Evolutionary conservation across 2,329 filamentous ascomycete species (phyloP).

Genomic region (Aspergillus sclerotialis): DNA sequence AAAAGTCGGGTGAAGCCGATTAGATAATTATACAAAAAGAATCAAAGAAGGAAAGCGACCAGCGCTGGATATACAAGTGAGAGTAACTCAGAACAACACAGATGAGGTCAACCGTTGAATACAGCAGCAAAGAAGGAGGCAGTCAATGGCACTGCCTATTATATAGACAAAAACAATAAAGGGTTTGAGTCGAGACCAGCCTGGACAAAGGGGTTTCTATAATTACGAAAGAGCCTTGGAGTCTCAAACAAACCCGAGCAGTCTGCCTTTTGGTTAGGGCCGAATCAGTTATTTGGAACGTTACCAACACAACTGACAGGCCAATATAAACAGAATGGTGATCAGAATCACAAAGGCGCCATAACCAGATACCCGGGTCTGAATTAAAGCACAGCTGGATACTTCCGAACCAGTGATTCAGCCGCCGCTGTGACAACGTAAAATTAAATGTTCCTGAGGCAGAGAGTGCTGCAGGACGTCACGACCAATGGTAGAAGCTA

Average conservation of each 20-base stretch:
- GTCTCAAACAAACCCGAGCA: neutral
- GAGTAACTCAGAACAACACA: constrained; percentile 3
- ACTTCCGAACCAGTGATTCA: constrained; percentile 12
- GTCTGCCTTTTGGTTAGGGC: neutral
- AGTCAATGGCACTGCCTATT: constrained; percentile 2
- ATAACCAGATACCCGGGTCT: constrained; percentile 8
- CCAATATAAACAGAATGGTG: constrained; percentile 8
- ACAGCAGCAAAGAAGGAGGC: neutral
- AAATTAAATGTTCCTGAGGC: constrained; percentile 12
- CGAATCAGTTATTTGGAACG: neutral
- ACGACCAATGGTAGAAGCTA: constrained; percentile 11
- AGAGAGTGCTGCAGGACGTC: neutral
- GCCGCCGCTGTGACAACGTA: constrained; percentile 13
- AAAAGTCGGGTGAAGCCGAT: neutral
- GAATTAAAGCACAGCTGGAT: constrained; percentile 8
- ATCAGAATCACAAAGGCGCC: constrained; percentile 5
- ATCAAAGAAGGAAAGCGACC: constrained; percentile 2
- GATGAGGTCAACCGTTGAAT: constrained; percentile 1
- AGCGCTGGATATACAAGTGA: constrained; percentile 1
- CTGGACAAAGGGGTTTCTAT: constrained; percentile 5
- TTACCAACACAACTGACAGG: constrained; percentile 2
- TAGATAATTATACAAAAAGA: constrained; percentile 1
- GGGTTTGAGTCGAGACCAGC: constrained; percentile 12
- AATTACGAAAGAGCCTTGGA: neutral
- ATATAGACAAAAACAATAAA: constrained; percentile 5